Base-by-base conservation (phyloP, 2,329 filamentous ascomycete genomes). In the Sphaceloma murrayae region DNA sequence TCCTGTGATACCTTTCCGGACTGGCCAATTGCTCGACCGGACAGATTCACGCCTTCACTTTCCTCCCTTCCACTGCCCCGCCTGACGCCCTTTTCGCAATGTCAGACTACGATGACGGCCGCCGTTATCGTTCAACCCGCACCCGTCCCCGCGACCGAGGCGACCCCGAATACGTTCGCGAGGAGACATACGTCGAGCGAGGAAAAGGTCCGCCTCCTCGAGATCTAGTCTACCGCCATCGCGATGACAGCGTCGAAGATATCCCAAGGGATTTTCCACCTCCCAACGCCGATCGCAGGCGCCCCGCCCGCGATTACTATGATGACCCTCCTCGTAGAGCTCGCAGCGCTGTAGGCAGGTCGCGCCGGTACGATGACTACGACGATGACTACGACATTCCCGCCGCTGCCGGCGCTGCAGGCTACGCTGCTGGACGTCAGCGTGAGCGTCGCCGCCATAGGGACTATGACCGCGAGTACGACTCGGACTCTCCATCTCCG, bases 211-310 rank as follows among this genome's bases (percentile, higher is more conserved):
- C 61, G 10, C 59, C 62, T 29, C 63, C 64, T 24, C 63, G 66
- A 44, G 69, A 71, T 50, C 63, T 72, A 43, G 68, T 69, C 56
- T 70, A 67, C 57, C 68, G 69, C 47, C 63, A 67, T 39, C 79
- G 82, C 51, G 80, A 88, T 59, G 81, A 86, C 56, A 87, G 81
- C 61, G 79, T 93, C 58, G 88, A 94, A 65, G 85, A 93, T 64
- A 78, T 93, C 48, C 77, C 78, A 51, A 79, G 86, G 53, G 84
- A 93, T 54, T 94, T 93, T 56, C 85, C 85, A 22, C 84, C 85
- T 5, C 81, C 80, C 4, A 78, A 56, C 58, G 48, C 38, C 31
- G 54, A 54, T 44, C 52, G 51, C 27, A 48, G 49, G 9, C 50
- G 51, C 40, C 19, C 14, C 11, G 64, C 59, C 49, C 51, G 54